Base-by-base conservation (phyloP, 1,139 yeast species). In the Sugiyamaella grinbergsii region DNA sequence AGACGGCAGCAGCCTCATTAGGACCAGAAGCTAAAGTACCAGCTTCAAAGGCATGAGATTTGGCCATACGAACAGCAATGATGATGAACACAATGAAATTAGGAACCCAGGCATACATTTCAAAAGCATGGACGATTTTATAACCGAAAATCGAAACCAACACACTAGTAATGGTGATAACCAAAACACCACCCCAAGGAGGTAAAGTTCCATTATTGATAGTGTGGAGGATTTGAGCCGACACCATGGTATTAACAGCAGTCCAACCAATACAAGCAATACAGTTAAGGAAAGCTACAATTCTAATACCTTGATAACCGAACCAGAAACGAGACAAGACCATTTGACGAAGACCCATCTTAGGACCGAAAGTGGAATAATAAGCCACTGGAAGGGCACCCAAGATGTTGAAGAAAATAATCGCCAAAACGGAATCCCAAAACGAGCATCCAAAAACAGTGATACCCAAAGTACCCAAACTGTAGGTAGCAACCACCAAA, bases 241-340 rank as follows among this genome's bases (percentile, higher is more conserved):
- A 82, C 23, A 90, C 85, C 81, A 90, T 87, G 58, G 89, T 86
- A 71, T 90, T 91, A 42, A 89, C 94, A 15, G 95, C 88, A 70
- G 95, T 90, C 97, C 97, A 90, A 58, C 97, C 97, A 57, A 90
- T 79, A 78, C 96, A 88, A 13, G 96, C 94, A 62, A 90, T 70
- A 62, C 83, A 80, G 66, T 90, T 90, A 63, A 90, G 76, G 39
- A 84, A 68, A 15, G 95, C 84, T 64, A 90, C 86, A 52, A 90
- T 75, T 67, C 95, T 79, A 70, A 86, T 83, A 46, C 86, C 83
- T 41, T 75, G 69, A 67, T 83, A 81, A 60, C 97, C 97, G 62
- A 84, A 77, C 64, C 90, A 77, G 70, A 77, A 90, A 59, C 91
- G 79, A 13, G 95, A 81, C 57, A 91, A 68, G 42, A 87, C 76